phyloP scores from a whole-genome alignment of 345 rosid species.

The Boechera stricta region DNA sequence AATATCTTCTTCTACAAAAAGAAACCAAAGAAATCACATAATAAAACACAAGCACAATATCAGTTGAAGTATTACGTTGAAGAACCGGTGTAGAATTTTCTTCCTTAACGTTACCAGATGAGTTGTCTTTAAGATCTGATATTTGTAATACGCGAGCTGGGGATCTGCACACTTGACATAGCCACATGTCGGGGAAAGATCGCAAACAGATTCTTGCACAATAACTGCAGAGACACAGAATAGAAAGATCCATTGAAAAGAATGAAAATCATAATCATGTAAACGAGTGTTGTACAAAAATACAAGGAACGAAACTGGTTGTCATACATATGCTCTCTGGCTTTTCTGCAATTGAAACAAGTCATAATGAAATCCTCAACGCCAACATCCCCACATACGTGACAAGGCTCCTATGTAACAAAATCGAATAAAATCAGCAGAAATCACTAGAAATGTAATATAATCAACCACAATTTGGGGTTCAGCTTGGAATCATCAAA shows the following conservation, averaged over 20 bases:
- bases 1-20: not conserved
- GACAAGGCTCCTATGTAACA: constrained; percentile 33
- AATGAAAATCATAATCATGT: not conserved
- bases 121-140: not conserved
- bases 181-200: constrained; percentile 32
- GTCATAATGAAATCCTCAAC: constrained; percentile 6
- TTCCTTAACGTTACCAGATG: not conserved
- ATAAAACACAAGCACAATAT: not conserved
- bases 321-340: constrained; percentile 39
- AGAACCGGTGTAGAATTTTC: not conserved
- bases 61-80: not conserved
- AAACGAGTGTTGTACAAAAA: not conserved
- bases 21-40: not conserved
- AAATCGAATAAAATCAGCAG: not conserved
- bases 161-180: constrained; percentile 39
- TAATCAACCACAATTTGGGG: not conserved
- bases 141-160: constrained; percentile 9
- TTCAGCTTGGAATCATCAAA: not conserved
- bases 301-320: not conserved
- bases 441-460: not conserved
- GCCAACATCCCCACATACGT: constrained; percentile 37
- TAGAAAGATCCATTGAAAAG: not conserved
- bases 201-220: constrained; percentile 15
- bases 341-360: constrained; percentile 37
- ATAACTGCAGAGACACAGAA: constrained; percentile 5